phyloP scores from a whole-genome alignment of 228 moss, liverwort and hornwort species.

The Sphagnum fallax region DNA sequence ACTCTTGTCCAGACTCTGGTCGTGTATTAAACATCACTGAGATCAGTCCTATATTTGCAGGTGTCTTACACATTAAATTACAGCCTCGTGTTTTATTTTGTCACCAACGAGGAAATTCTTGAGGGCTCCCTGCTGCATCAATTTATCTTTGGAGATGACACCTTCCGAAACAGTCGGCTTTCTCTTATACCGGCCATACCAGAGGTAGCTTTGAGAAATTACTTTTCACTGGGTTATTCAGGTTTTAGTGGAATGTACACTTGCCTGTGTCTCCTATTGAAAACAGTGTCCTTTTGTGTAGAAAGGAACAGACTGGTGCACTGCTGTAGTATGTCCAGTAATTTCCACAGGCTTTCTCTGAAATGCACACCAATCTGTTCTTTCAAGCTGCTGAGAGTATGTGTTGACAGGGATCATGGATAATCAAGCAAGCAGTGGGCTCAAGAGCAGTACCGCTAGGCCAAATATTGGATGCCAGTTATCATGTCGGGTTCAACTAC shows the following conservation, averaged over 20 bases:
- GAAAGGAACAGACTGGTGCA: too few relatives aligned
- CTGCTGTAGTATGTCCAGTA: too few relatives aligned
- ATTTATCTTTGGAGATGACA: conserved; percentile 66
- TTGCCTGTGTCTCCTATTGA: too few relatives aligned
- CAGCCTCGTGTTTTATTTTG: conserved; percentile 63
- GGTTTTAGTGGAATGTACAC: too few relatives aligned
- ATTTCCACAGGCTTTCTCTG: too few relatives aligned
- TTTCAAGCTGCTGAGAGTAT: too few relatives aligned
- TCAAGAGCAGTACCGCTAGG: conserved; percentile 53
- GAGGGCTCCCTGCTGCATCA: conserved; percentile 59
- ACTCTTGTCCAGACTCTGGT: too few relatives aligned
- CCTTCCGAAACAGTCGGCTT: conserved; percentile 60
- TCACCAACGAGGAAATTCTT: conserved; percentile 40
- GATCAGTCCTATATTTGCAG: conserved; percentile 15
- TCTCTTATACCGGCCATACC: conserved; percentile 66
- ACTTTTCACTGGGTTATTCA: not conserved
- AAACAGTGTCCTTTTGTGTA: too few relatives aligned
- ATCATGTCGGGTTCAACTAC: conserved; percentile 65
- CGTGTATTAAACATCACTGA: too few relatives aligned
- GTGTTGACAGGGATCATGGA: conserved; percentile 55
- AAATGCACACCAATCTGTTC: too few relatives aligned
- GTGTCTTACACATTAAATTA: conserved; percentile 36
- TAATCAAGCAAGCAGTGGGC: conserved; percentile 66
- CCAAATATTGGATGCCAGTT: conserved; percentile 53
- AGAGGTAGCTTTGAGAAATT: conserved; percentile 26